Evolutionary conservation across 2,329 filamentous ascomycete species (phyloP), one percentile per base, ranked within the genome.

Genomic region (Tolypocladium tropicale): DNA sequence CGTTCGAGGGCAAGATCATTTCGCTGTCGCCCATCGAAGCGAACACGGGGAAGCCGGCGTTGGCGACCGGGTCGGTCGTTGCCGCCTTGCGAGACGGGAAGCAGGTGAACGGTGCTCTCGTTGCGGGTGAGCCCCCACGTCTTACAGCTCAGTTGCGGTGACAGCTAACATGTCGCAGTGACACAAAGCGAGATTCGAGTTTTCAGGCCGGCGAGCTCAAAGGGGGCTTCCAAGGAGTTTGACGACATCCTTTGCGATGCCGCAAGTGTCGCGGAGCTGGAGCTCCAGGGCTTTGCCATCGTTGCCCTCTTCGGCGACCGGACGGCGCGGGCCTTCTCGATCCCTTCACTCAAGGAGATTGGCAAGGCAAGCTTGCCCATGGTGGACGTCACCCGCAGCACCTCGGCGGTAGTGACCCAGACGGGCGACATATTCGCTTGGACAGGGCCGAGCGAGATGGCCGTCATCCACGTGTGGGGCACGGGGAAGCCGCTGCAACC

Each of bases 161-260:
- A 37, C 52, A 30, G 34, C 69, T 74, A 60, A 75, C 55, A 53
- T n/a, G 39, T 4, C 2, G 62, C 62, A 93, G 70, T 80, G 1
- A 82, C 80, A 1, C 76, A 80, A 68, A 89, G 86, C 1, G 90
- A 91, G 63, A 86, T 85, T n/a, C 84, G 92, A 56, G 84, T 99
- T 52, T 96, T 96, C 77, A 89, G 86, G 61, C 93, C 94, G 0
- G 85, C 90, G 3, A 83, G 82, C 1, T 79, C 85, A 23, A 97
- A 96, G 72, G 94, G 93, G n/a, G 92, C 93, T 0, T 89, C 91
- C 55, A 96, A 94, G 64, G 84, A 85, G 1, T 97, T 94, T 72
- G 91, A 96, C 64, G 85, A 89, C 62, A 83, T 76, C 57, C 75
- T 95, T 43, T 97, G 93, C 67, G 87, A 95, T 64, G 80, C 89